Evolutionary conservation across 2,329 filamentous ascomycete genomes (phyloP).

Genomic region (Ophiocordyceps camponoti-rufipedis): DNA sequence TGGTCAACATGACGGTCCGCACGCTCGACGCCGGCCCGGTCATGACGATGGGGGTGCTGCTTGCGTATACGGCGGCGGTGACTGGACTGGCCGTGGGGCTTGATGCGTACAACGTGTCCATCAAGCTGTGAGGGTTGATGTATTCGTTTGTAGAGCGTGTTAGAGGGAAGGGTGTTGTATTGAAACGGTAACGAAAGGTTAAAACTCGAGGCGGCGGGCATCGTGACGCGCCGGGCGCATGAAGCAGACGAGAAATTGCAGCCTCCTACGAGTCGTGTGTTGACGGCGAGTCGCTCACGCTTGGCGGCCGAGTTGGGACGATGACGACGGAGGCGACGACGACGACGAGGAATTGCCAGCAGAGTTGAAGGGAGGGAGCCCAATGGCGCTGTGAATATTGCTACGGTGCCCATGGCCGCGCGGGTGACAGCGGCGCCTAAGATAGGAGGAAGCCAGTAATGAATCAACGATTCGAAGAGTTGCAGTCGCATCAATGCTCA

Average conservation of each 20-base stretch:
- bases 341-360: not conserved
- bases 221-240: not conserved
- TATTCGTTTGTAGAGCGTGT: not conserved
- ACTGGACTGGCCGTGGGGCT: slow-evolving; percentile 49
- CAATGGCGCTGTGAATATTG: not conserved
- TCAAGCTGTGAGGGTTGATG: slow-evolving; percentile 43
- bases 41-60: slow-evolving; percentile 54
- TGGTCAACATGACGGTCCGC: slow-evolving; percentile 72
- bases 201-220: not conserved
- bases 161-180: too few species aligned
- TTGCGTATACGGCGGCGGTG: slow-evolving; percentile 51
- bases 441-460: not conserved
- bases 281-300: not conserved
- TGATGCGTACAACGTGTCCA: slow-evolving; percentile 46
- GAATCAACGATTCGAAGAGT: not conserved
- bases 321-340: too few species aligned
- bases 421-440: not conserved
- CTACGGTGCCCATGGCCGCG: not conserved
- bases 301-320: too few species aligned
- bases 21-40: slow-evolving; percentile 55
- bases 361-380: not conserved
- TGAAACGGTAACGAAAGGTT: not conserved
- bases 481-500: not conserved
- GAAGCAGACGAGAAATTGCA: not conserved
- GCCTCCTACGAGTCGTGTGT: not conserved